A percentile compares a stretch with the other conserved stretches of the same genome.
These are phyloP conservation scores for Pittosporum tobira DNA, from an alignment of 129 eudicot genomes.

Conservation along the genomic window DNA sequence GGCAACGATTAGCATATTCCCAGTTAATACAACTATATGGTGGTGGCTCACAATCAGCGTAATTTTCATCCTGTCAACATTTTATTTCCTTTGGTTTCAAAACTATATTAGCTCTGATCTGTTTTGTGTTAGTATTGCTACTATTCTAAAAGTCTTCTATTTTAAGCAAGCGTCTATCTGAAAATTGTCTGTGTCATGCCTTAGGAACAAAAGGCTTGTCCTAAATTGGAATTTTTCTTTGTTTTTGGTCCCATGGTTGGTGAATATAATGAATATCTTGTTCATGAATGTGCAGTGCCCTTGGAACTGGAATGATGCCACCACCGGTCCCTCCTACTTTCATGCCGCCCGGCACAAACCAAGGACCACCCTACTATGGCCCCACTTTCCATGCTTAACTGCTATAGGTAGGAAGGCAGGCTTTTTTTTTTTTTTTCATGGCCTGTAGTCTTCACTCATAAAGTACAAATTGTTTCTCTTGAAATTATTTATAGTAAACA, in stretches of 20 bases:
- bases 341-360: slow-evolving; percentile 12
- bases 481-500: not conserved
- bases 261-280: not conserved
- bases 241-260: not conserved
- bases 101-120: slow-evolving; percentile 4
- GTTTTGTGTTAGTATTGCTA: not conserved
- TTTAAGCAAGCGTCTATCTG: not conserved
- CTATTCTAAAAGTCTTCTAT: not conserved
- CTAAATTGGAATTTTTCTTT: not conserved
- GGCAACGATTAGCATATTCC: slow-evolving; percentile 59
- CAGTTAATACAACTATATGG: slow-evolving; percentile 80
- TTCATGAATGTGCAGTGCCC: slow-evolving; percentile 6
- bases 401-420: not conserved
- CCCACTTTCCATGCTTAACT: slow-evolving; percentile 12
- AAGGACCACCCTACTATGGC: slow-evolving; percentile 11
- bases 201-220: not conserved
- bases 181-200: not conserved
- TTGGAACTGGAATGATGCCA: slow-evolving; percentile 3
- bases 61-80: slow-evolving; percentile 19
- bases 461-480: slow-evolving; percentile 2
- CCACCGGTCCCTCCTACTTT: not conserved
- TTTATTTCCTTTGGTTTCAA: not conserved
- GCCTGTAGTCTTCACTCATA: not conserved
- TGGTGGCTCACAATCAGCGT: slow-evolving; percentile 47
- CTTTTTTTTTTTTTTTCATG: not conserved